Evolutionary conservation across 192 early-diverging fungal species (phyloP).

Genomic region (Hyaloraphidium curvatum): DNA sequence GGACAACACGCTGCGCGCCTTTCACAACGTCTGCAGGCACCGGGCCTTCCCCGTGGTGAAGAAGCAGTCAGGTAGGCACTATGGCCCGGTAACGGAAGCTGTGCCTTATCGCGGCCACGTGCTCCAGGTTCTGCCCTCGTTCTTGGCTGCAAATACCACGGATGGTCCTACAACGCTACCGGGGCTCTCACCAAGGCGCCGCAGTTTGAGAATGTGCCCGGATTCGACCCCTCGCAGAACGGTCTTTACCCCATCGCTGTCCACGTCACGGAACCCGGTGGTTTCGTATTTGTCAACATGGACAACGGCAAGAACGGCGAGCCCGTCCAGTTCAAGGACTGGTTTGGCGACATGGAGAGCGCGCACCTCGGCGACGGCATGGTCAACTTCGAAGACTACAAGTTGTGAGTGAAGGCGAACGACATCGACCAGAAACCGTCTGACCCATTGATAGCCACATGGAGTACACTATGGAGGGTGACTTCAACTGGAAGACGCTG

Average conservation of each 20-base stretch:
- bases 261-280: neutral
- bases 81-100: too few species aligned
- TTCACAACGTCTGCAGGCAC: constrained; percentile 1
- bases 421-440: too few species aligned
- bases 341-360: neutral
- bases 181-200: neutral
- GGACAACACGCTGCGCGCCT: neutral
- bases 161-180: neutral
- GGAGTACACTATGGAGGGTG: neutral
- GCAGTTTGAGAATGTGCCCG: neutral
- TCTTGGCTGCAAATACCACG: too few species aligned
- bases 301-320: neutral
- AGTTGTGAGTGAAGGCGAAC: too few species aligned
- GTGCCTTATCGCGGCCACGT: too few species aligned
- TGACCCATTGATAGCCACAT: too few species aligned
- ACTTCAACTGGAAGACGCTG: constrained; percentile 3
- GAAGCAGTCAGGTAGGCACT: neutral
- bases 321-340: neutral
- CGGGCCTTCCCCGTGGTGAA: neutral
- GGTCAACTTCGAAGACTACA: neutral
- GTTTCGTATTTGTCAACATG: neutral
- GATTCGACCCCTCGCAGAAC: neutral
- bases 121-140: too few species aligned
- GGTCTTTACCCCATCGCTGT: neutral
- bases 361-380: neutral